Evolutionary conservation across 2,329 filamentous ascomycete species (phyloP).

Genomic region (Didymella sp.): DNA sequence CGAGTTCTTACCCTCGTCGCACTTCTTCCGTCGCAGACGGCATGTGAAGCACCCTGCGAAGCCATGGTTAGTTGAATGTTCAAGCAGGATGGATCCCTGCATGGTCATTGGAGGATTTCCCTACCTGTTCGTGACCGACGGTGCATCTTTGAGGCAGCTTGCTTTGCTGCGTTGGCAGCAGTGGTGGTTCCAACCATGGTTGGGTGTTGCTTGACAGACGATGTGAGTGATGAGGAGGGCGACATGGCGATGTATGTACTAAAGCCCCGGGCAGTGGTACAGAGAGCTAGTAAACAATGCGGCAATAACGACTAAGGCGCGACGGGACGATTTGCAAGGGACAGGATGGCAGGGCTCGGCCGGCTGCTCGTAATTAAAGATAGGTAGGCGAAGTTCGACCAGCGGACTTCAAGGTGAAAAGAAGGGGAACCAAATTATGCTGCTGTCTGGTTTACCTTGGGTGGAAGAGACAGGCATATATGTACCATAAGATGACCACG

Average conservation of each 20-base stretch:
- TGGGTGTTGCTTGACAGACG: constrained; percentile 51
- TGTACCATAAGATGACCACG: constrained; percentile 57
- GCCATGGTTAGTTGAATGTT: constrained; percentile 46
- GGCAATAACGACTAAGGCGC: constrained; percentile 52
- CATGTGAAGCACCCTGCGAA: constrained; percentile 70
- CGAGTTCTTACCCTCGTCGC: constrained; percentile 69
- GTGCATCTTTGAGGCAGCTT: constrained; percentile 83
- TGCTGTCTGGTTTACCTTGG: constrained; percentile 47
- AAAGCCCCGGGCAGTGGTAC: constrained; percentile 51
- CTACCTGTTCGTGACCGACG: constrained; percentile 93
- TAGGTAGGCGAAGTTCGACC: constrained; percentile 58
- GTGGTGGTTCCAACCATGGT: constrained; percentile 59
- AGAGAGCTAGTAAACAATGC: constrained; percentile 51
- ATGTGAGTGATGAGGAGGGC: constrained; percentile 53
- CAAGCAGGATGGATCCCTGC: constrained; percentile 47
- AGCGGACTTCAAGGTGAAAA: constrained; percentile 54
- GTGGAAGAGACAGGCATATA: constrained; percentile 43
- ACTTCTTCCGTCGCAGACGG: constrained; percentile 72
- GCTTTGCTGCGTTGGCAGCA: constrained; percentile 59
- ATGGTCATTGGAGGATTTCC: constrained; percentile 45
- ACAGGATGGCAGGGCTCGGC: constrained; percentile 52
- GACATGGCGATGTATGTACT: constrained; percentile 57
- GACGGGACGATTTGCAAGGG: constrained; percentile 52
- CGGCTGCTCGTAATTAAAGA: constrained; percentile 55
- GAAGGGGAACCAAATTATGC: constrained; percentile 58